Percentiles rank a stretch among this genome's conserved stretches.
Conservation (phyloP, 768 basidiomycete species). For the Lyophyllum atratum region DNA sequence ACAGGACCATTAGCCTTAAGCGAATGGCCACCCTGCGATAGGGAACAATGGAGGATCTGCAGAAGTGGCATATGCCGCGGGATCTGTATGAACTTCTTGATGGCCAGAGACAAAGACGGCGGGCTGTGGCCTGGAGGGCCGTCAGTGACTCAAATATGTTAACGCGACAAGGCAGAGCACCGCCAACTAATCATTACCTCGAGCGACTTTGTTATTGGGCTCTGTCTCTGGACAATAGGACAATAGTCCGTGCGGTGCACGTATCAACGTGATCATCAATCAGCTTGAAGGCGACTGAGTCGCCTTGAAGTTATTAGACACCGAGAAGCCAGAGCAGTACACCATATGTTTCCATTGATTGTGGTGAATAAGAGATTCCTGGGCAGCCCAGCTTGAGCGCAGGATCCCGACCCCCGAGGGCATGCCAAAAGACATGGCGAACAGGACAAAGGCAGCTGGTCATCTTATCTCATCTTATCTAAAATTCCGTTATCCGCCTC, state of each 20-base stretch:
- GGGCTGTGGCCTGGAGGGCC: background rate
- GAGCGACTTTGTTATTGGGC: background rate
- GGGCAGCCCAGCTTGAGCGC: background rate
- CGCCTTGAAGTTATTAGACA: background rate
- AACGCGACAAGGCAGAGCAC: background rate
- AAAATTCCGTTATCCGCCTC: background rate
- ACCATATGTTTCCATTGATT: background rate
- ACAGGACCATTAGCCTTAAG: constrained; percentile 5
- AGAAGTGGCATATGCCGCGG: constrained; percentile 9
- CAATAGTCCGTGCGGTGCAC: background rate
- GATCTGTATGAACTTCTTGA: constrained; percentile 3
- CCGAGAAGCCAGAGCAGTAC: background rate
- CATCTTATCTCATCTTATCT: constrained; percentile 4
- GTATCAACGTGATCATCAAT: no score
- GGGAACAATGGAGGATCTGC: constrained; percentile 14
- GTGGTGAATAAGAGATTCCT: background rate
- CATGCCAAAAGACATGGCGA: no score
- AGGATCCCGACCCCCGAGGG: background rate
- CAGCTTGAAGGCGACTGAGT: background rate
- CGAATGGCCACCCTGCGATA: background rate
- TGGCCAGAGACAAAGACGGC: background rate
- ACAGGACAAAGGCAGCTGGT: no score
- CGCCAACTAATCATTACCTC: background rate
- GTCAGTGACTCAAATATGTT: background rate
- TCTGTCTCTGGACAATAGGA: background rate